phyloP scores from a whole-genome alignment of 176 grass and related monocot species.

The Pharus latifolius region DNA sequence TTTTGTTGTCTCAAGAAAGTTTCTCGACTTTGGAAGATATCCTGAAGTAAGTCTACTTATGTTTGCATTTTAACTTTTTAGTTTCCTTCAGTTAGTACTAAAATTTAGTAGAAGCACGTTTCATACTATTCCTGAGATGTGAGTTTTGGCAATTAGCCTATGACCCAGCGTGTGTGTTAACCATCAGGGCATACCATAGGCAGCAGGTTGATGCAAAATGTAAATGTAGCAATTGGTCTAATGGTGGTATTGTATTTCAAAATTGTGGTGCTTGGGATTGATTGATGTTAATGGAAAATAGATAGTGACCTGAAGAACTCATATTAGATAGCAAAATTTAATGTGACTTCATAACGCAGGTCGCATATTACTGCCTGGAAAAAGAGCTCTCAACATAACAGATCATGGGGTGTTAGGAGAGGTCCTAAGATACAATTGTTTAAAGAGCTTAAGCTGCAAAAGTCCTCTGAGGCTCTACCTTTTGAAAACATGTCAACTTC shows the following conservation, averaged over 20 bases:
- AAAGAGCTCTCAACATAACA: slow-evolving; percentile 19
- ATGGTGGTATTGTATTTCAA: background rate
- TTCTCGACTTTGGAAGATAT: slow-evolving; percentile 18
- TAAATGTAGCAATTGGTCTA: background rate
- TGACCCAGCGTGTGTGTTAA: background rate
- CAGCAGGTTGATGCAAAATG: background rate
- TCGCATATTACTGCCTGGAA: slow-evolving; percentile 42
- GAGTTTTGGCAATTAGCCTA: background rate
- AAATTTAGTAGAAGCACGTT: background rate
- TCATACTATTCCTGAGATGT: background rate
- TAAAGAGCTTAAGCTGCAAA: slow-evolving; percentile 47
- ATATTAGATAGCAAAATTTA: background rate
- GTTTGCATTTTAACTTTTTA: background rate
- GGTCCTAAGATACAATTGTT: slow-evolving; percentile 36
- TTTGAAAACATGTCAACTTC: background rate
- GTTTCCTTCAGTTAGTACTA: background rate
- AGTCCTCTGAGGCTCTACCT: slow-evolving; percentile 2
- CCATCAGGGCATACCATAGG: background rate
- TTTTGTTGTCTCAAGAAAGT: slow-evolving; percentile 29
- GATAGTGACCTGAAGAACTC: background rate
- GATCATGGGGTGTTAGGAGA: slow-evolving; percentile 50
- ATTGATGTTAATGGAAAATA: background rate
- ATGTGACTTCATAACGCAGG: slow-evolving; percentile 13
- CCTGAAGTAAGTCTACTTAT: slow-evolving; percentile 26
- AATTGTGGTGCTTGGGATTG: background rate